Percentiles rank a stretch among this genome's conserved stretches.
phyloP scores from a whole-genome alignment of 768 basidiomycete genomes.

The Plicaturopsis crispa region DNA sequence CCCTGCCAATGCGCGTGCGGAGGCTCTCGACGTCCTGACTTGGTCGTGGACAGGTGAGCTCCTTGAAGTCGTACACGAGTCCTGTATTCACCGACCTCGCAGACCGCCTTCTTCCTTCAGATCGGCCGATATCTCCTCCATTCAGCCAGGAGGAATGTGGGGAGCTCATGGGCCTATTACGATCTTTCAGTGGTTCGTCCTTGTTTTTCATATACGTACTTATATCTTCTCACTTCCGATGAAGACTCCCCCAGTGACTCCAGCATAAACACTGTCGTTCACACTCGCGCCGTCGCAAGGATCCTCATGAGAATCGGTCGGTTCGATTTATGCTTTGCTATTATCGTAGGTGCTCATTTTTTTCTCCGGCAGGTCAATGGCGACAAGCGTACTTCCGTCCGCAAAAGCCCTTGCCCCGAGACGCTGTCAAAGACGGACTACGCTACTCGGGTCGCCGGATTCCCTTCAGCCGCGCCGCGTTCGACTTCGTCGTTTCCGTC shows the following conservation, averaged over 20 bases:
- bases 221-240: neutral
- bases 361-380: conserved; percentile 45
- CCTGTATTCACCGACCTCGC: neutral
- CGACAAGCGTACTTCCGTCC: conserved; percentile 66
- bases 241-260: conserved; percentile 28
- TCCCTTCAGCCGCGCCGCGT: conserved; percentile 38
- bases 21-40: conserved; percentile 69
- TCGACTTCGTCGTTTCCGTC: conserved; percentile 53
- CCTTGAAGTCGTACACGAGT: neutral
- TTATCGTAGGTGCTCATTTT: neutral
- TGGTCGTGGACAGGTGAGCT: conserved; percentile 72
- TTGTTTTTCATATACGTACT: neutral
- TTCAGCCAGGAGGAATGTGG: conserved; percentile 75
- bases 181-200: conserved; percentile 26
- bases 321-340: conserved; percentile 14
- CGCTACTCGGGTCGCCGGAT: conserved; percentile 22
- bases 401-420: conserved; percentile 55
- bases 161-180: conserved; percentile 57
- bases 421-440: conserved; percentile 23
- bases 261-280: conserved; percentile 38
- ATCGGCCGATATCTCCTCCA: conserved; percentile 49
- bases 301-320: conserved; percentile 62
- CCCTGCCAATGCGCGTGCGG: conserved; percentile 45
- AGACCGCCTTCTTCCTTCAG: conserved; percentile 66
- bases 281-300: conserved; percentile 60